Evolutionary conservation across 306 rosid species (phyloP).

Genomic region (Castanea mollissima): DNA sequence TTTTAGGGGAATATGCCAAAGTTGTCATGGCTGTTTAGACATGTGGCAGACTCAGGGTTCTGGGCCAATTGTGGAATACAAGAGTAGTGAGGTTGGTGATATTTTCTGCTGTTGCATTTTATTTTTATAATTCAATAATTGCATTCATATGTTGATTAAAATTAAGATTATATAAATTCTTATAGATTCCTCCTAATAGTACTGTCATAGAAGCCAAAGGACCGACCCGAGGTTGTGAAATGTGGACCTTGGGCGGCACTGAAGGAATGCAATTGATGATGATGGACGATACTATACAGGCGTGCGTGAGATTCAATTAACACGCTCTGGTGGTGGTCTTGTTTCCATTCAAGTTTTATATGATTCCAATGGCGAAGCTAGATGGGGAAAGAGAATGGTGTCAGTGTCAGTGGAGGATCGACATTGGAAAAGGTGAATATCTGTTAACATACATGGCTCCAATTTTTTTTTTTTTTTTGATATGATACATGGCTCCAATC

Average conservation of each 20-base stretch:
- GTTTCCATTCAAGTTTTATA: slow-evolving; percentile 66
- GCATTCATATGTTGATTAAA: too few species aligned
- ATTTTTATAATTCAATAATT: too few species aligned
- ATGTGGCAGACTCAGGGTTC: too few species aligned
- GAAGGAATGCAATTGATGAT: slow-evolving; percentile 64
- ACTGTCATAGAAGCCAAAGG: slow-evolving; percentile 24
- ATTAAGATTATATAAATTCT: not conserved
- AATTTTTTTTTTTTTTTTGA: too few species aligned
- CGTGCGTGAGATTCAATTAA: slow-evolving; percentile 60
- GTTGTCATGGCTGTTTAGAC: too few species aligned
- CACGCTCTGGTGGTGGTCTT: slow-evolving; percentile 52
- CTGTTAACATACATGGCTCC: too few species aligned
- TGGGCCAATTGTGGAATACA: too few species aligned
- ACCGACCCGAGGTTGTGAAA: slow-evolving; percentile 39
- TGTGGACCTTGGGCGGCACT: slow-evolving; percentile 79
- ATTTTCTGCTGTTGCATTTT: too few species aligned
- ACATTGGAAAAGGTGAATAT: slow-evolving; percentile 9
- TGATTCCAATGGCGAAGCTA: slow-evolving; percentile 55
- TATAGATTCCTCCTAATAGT: slow-evolving; percentile 10
- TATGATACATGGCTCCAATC: too few species aligned
- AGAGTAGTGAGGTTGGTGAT: too few species aligned
- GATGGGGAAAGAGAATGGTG: slow-evolving; percentile 68
- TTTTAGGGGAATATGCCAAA: too few species aligned
- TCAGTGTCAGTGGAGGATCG: slow-evolving; percentile 53
- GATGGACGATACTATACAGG: slow-evolving; percentile 63